phyloP scores from a whole-genome alignment of 1,284 basidiomycete species.

The Cryptococcus depauperatus region DNA sequence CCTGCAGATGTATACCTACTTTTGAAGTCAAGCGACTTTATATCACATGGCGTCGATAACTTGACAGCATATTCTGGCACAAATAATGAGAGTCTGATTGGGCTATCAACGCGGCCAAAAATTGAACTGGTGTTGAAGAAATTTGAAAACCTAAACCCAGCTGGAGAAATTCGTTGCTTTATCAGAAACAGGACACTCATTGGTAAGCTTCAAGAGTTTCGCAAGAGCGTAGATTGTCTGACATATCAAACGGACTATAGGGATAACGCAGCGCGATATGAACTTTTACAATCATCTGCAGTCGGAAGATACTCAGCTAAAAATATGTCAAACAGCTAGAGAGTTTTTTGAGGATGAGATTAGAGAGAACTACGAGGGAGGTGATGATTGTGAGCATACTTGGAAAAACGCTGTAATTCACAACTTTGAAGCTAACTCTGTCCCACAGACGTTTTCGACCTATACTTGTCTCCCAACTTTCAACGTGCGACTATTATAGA shows the following conservation, averaged over 20 bases:
- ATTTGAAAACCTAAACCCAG: conserved; percentile 77
- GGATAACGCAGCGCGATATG: conserved; percentile 78
- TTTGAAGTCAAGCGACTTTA: conserved; percentile 87
- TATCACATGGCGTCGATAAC: conserved; percentile 66
- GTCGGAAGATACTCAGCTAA: conserved; percentile 52
- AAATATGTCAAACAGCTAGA: conserved; percentile 53
- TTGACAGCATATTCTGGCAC: conserved; percentile 44
- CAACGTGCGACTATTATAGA: conserved; percentile 71
- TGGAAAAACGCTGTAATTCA: neutral
- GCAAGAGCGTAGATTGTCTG: no score
- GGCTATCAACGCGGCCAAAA: conserved; percentile 47
- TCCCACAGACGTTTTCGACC: conserved; percentile 71
- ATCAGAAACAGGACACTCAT: conserved; percentile 61
- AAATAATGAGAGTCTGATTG: neutral
- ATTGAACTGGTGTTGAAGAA: conserved; percentile 86
- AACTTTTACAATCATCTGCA: conserved; percentile 85
- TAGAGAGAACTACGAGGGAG: conserved; percentile 53
- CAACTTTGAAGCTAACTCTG: neutral
- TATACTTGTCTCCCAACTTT: conserved; percentile 74
- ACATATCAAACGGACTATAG: conserved; percentile 43
- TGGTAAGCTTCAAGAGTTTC: conserved; percentile 56
- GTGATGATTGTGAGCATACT: conserved; percentile 58
- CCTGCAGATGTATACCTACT: conserved; percentile 87
- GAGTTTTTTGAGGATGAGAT: conserved; percentile 65
- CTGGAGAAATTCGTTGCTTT: conserved; percentile 80